These are phyloP conservation scores for Aspergillus steynii DNA, from an alignment of 495 filamentous ascomycete species.

Conservation along the genomic window DNA sequence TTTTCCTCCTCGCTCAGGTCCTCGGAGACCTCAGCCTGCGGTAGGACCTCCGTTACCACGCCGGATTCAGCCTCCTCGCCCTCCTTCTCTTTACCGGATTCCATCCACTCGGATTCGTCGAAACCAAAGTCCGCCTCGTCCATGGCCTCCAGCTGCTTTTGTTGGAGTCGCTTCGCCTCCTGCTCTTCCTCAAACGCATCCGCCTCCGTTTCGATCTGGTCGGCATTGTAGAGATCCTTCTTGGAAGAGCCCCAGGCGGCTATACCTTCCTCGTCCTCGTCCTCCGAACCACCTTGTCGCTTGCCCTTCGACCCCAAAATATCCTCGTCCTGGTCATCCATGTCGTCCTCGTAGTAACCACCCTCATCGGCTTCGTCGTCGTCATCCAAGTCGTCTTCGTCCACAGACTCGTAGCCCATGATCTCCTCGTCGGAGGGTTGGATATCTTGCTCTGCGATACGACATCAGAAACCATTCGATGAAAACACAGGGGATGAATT, in stretches of 20 bases:
- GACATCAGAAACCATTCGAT: neutral
- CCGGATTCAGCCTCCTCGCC: constrained; percentile 44
- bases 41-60: constrained; percentile 78
- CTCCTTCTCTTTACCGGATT: constrained; percentile 40
- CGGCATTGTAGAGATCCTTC: constrained; percentile 89
- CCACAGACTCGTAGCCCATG: constrained; percentile 58
- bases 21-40: constrained; percentile 76
- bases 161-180: constrained; percentile 82
- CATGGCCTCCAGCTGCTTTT: constrained; percentile 84
- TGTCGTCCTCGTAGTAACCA: constrained; percentile 47
- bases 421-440: constrained; percentile 90
- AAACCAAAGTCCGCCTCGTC: constrained; percentile 89
- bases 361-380: constrained; percentile 44
- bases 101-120: constrained; percentile 81
- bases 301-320: constrained; percentile 21
- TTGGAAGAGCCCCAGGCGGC: constrained; percentile 84
- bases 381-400: constrained; percentile 54
- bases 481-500: constrained; percentile 2
- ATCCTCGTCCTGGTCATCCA: constrained; percentile 37
- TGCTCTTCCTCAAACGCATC: constrained; percentile 91
- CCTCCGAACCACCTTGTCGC: constrained; percentile 33
- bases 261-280: constrained; percentile 72
- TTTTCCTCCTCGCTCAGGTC: constrained; percentile 76
- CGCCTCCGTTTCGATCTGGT: constrained; percentile 84
- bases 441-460: constrained; percentile 52